Base-by-base conservation (phyloP, 2,329 filamentous ascomycete genomes). In the Fusarium luffae region DNA sequence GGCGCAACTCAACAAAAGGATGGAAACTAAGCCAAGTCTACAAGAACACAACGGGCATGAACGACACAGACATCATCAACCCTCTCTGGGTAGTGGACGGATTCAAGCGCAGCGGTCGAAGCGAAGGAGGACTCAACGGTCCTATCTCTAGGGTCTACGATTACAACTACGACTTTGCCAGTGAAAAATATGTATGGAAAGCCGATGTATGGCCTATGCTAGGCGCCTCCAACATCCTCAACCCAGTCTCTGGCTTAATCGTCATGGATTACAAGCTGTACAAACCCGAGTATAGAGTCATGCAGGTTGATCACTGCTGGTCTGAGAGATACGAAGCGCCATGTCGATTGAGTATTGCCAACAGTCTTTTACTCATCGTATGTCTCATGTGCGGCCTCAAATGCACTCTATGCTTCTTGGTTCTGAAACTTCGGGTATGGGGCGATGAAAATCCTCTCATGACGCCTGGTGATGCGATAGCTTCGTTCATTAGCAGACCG, bases 381-480 rank as follows among this genome's bases (percentile, higher is more conserved):
- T 63, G 54, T 14, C 11, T 63, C 8, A 65, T 72, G 66, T 72
- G 69, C 19, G n/a, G 50, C 32, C 28, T 70, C 10, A 69, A 69
- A 40, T 50, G 66, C 12, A 7, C 40, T 0, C 16, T 72, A 0
- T 70, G 70, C 32, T 46, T 62, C 4, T 9, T 64, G 4, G 68
- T 66, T 2, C 27, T 70, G 3, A 60, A 40, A 1, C 21, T 66
- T 14, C 43, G 69, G 1, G 58, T 63, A 5, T 72, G 69, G 69
- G 65, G 60, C 0, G 2, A 42, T 0, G 63, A 72, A 1, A 34
- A 63, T 4, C 69, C 70, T 23, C 44, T 72, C 0, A 61, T 72
- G 54, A 72, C 69, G 1, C 60, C 67, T 0, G 69, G 69, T 16
- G 70, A 72, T 43, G 70, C 70, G 1, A 68, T 72, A 2, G 66